Conservation (phyloP, 2,329 filamentous ascomycete species). For the Xylaria sp. region DNA sequence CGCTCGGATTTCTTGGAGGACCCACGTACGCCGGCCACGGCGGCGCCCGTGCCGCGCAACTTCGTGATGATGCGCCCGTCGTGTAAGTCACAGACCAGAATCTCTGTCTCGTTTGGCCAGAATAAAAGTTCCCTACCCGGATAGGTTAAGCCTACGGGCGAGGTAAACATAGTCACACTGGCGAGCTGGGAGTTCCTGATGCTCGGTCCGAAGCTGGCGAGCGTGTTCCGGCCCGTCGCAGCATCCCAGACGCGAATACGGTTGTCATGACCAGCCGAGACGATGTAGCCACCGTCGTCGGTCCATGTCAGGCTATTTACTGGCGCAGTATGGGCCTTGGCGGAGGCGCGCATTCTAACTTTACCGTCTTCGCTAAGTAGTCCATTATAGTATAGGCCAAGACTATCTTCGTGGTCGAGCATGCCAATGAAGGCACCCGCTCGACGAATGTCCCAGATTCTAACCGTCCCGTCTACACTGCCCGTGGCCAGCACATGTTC, state of each 20-base stretch:
- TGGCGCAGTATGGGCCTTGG: slow-evolving; percentile 78
- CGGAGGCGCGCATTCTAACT: slow-evolving; percentile 55
- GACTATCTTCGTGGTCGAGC: slow-evolving; percentile 84
- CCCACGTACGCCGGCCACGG: slow-evolving; percentile 55
- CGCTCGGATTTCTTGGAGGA: slow-evolving; percentile 60
- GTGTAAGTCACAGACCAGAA: slow-evolving; percentile 82
- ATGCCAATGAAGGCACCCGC: slow-evolving; percentile 79
- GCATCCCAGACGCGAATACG: slow-evolving; percentile 89
- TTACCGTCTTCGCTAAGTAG: slow-evolving; percentile 50
- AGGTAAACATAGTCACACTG: slow-evolving; percentile 69
- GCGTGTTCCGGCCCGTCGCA: slow-evolving; percentile 81
- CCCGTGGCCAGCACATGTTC: slow-evolving; percentile 85
- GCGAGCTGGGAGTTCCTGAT: slow-evolving; percentile 77
- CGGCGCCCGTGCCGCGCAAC: slow-evolving; percentile 71
- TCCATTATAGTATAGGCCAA: slow-evolving; percentile 67
- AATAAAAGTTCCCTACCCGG: slow-evolving; percentile 74
- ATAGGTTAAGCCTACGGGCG: slow-evolving; percentile 67
- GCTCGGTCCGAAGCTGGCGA: slow-evolving; percentile 86
- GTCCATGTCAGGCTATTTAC: slow-evolving; percentile 91
- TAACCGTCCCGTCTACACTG: slow-evolving; percentile 83
- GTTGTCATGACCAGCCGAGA: slow-evolving; percentile 85
- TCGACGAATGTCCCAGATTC: slow-evolving; percentile 88
- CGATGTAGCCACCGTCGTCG: slow-evolving; percentile 77
- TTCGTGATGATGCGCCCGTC: slow-evolving; percentile 78
- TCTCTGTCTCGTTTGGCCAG: slow-evolving; percentile 83